Conservation (phyloP, 768 basidiomycete species). For the Amanita pallidorosea region DNA sequence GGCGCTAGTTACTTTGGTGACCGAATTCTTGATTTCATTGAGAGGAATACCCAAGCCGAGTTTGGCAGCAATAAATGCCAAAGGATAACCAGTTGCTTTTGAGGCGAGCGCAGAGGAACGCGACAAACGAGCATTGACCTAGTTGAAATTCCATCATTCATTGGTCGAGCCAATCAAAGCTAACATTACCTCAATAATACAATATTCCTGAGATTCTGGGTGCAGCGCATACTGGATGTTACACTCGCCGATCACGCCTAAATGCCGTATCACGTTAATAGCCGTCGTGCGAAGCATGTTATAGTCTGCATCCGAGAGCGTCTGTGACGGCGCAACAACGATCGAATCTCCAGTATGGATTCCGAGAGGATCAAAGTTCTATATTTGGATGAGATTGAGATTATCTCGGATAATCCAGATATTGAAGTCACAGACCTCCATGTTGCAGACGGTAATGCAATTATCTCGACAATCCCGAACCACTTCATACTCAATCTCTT, state of each 20-base stretch:
- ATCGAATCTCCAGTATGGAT: conserved; percentile 99
- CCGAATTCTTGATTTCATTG: conserved; percentile 96
- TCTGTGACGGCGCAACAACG: conserved; percentile 96
- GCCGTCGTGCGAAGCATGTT: conserved; percentile 99
- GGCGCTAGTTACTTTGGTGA: conserved; percentile 92
- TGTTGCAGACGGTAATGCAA: conserved; percentile 99
- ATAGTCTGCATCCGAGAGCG: conserved; percentile 97
- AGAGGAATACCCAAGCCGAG: conserved; percentile 94
- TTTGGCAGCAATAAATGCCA: conserved; percentile 98
- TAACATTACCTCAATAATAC: conserved; percentile 80
- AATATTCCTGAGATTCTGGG: conserved; percentile 90
- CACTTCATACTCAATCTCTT: conserved; percentile 99
- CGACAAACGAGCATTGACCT: conserved; percentile 92
- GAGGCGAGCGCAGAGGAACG: conserved; percentile 97
- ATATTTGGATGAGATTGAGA: background rate
- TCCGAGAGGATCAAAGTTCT: conserved; percentile 99
- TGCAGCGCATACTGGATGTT: conserved; percentile 99
- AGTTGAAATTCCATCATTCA: background rate
- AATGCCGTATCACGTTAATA: conserved; percentile 96
- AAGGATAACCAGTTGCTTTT: conserved; percentile 95
- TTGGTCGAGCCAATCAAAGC: background rate
- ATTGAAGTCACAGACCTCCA: conserved; percentile 72
- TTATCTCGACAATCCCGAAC: conserved; percentile 97
- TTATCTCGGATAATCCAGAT: background rate
- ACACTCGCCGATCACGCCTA: conserved; percentile 96